Base-by-base conservation (phyloP, 306 rosid species). In the Malus sieversii region DNA sequence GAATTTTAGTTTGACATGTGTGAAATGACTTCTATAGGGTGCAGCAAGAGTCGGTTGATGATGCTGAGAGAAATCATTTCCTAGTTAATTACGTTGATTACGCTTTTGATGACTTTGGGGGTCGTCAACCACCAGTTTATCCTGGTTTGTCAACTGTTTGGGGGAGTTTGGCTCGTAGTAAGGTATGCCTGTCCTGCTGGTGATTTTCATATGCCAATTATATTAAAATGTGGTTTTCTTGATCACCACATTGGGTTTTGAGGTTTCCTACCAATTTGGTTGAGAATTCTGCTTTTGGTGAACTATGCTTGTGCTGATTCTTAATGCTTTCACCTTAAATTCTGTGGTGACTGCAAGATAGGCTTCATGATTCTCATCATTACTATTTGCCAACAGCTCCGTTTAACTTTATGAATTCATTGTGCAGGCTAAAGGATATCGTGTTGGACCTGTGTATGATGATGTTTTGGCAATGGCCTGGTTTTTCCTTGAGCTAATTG, bases 81-180 rank as follows among this genome's bases (percentile, higher is more conserved):
- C 89, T 95, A 38, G 97, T 95, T 73, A 95, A 90, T 76, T 95
- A 95, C 81, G 99, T 92, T 72, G 99, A 95, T 84, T 86, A 86
- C 85, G 96, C 96, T 55, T 95, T 95, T 79, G 99, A 95, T 89
- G 99, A 95, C 87, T 95, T 95, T 82, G 99, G 97, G 66, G 99
- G 99, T 76, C 96, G 93, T 27, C 99, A 95, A 83, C 97, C 97
- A 35, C 99, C 99, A 2, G 99, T 95, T 40, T 95, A 95, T 80
- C 99, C 99, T 73, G 99, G 99, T 68, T 83, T 95, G 72, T 89
- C 99, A 70, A 95, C 99, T 79, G 99, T 95, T 51, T 95, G 99
- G 99, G 99, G 99, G 84, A 95, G 99, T 85, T 85, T 95, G 92
- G 99, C 99, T 51, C 95, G 99, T 68, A 95, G 99, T 77, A 95